Conservation (phyloP, 495 filamentous ascomycete genomes). For the Penicillium macrosclerotiorum region DNA sequence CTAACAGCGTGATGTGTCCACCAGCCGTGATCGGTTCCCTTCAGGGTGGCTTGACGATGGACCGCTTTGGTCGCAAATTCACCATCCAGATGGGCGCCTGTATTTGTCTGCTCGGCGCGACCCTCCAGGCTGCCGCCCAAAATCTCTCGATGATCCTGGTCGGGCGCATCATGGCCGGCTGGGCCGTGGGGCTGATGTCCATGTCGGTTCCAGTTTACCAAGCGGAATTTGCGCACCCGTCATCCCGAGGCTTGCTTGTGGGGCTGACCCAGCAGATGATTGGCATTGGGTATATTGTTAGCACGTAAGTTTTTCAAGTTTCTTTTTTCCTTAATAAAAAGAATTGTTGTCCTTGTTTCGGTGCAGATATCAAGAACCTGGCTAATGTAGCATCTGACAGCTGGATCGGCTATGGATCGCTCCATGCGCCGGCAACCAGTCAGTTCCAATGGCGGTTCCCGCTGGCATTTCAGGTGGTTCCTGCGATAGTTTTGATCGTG, state of each 20-base stretch:
- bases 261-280: constrained; percentile 62
- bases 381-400: constrained; percentile 28
- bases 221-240: constrained; percentile 51
- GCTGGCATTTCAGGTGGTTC: constrained; percentile 52
- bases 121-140: constrained; percentile 51
- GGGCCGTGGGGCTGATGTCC: constrained; percentile 58
- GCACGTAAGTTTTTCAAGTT: constrained; percentile 27
- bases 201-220: constrained; percentile 61
- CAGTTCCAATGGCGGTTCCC: constrained; percentile 56
- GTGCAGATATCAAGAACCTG: no score
- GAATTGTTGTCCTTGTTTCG: no score
- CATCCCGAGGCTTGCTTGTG: constrained; percentile 55
- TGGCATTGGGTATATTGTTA: constrained; percentile 53
- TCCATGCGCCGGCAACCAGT: constrained; percentile 36
- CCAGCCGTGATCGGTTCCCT: constrained; percentile 36
- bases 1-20: background rate
- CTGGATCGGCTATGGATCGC: constrained; percentile 57
- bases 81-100: constrained; percentile 56
- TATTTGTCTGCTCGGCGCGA: constrained; percentile 53
- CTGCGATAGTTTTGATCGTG: constrained; percentile 40
- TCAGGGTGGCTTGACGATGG: constrained; percentile 38
- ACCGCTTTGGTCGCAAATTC: constrained; percentile 48
- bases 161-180: constrained; percentile 61
- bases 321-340: no score
- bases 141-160: constrained; percentile 58